Base-by-base conservation (phyloP, 805 yeast genomes). In the Sungouiella blattae region DNA sequence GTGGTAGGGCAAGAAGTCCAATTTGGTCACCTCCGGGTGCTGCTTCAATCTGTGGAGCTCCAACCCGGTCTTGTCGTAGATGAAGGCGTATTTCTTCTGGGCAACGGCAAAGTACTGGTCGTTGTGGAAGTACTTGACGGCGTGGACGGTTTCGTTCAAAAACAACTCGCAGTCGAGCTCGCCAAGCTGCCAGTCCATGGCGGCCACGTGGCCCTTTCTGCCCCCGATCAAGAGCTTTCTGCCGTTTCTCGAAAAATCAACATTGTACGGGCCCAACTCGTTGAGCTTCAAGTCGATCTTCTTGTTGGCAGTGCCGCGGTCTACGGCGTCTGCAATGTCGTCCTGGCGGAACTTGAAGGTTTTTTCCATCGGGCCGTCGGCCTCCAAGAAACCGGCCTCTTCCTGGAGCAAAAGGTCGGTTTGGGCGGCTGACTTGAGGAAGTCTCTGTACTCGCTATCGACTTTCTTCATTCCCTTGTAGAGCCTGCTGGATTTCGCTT, bases 81-180 rank as follows among this genome's bases (percentile, higher is more conserved):
- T 85, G 57, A 83, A 93, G 0, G 93, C 85, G 60, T 91, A 87
- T 58, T 87, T 89, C 63, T 88, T 89, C 64, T 93, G 99, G 2
- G 99, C 98, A 12, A 82, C 96, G 0, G 99, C 99, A 65, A 87
- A 88, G 60, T 70, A 88, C 60, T 88, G 96, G 55, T 89, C 94
- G 54, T 83, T 88, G 53, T 91, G 97, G 43, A 93, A 68, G 62
- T 84, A 88, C 53, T 88, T 85, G 17, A 89, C 96, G 2, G 89
- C 93, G 52, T 86, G 77, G 8, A 89, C 87, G 0, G 97, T 87
- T 62, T 93, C 99, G 52, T 83, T 81, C 15, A 93, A 66, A 53
- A 86, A 78, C 36, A 93, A 59, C 58, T 93, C 99, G 28, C 94
- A 80, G 42, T 79, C 82, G 22, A 91, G 63, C 26, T 67, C 70